A percentile compares a stretch with the other conserved stretches of the same genome.
Evolutionary conservation across 2,329 filamentous ascomycete genomes (phyloP).

Genomic region (Penicillium freii): DNA sequence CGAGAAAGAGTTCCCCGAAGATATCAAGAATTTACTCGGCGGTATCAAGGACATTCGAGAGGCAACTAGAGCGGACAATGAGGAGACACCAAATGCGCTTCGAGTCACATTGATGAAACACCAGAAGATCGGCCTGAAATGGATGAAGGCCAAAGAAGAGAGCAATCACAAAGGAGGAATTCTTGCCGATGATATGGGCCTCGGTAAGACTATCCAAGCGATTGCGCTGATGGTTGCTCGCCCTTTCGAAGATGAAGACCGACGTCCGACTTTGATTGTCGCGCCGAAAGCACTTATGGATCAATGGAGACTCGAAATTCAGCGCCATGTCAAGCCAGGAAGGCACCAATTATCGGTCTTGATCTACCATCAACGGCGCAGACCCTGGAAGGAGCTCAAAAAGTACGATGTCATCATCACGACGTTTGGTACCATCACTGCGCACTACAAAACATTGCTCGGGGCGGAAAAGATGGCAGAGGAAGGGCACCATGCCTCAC

Average conservation of each 20-base stretch:
- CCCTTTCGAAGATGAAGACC: constrained; percentile 57
- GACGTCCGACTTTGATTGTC: constrained; percentile 77
- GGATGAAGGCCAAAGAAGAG: constrained; percentile 73
- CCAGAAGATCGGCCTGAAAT: constrained; percentile 73
- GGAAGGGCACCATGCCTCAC: constrained; percentile 37
- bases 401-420: constrained; percentile 73
- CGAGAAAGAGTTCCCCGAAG: constrained; percentile 55
- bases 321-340: constrained; percentile 61
- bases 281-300: constrained; percentile 75
- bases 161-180: constrained; percentile 72
- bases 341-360: constrained; percentile 61
- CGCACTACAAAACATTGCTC: constrained; percentile 64
- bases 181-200: constrained; percentile 76
- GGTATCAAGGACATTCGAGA: constrained; percentile 73
- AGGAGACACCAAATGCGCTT: constrained; percentile 68
- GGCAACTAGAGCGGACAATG: constrained; percentile 59
- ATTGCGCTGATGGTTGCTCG: constrained; percentile 72
- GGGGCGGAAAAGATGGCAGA: constrained; percentile 52
- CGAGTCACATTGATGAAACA: constrained; percentile 72
- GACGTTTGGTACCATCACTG: constrained; percentile 70
- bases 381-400: constrained; percentile 59
- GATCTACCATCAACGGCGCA: constrained; percentile 65
- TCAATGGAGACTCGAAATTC: constrained; percentile 82
- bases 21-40: constrained; percentile 67
- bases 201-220: constrained; percentile 81